phyloP scores from a whole-genome alignment of 139 green algal genomes.

The Coelastrella sp. region DNA sequence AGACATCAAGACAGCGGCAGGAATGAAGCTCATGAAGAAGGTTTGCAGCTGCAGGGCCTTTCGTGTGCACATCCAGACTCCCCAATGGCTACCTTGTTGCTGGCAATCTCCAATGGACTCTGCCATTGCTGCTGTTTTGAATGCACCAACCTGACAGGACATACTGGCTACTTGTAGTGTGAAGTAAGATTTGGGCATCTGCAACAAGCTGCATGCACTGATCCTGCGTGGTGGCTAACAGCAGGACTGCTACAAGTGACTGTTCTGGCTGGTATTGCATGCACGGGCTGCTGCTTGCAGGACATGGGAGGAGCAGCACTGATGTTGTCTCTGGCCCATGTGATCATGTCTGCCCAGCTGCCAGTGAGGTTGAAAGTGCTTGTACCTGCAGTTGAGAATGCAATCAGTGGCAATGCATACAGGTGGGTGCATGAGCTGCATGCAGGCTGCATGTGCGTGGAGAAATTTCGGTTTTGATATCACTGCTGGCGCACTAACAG shows the following conservation, averaged over 20 bases:
- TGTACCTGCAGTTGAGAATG: slow-evolving; percentile 76
- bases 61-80: no score
- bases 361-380: slow-evolving; percentile 64
- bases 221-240: no score
- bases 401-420: slow-evolving; percentile 61
- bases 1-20: slow-evolving; percentile 70
- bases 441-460: not conserved
- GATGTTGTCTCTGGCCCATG: slow-evolving; percentile 65
- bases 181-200: no score
- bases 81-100: no score
- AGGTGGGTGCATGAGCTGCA: slow-evolving; percentile 43
- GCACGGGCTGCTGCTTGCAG: not conserved
- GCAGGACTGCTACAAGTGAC: no score
- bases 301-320: slow-evolving; percentile 76
- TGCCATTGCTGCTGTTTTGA: no score
- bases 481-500: not conserved
- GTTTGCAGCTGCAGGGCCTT: slow-evolving; percentile 22
- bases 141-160: no score
- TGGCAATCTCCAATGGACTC: no score
- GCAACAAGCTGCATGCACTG: no score
- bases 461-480: not conserved
- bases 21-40: slow-evolving; percentile 85
- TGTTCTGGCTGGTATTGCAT: no score
- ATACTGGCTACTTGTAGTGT: no score
- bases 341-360: slow-evolving; percentile 60